Conservation (phyloP, 495 filamentous ascomycete species). For the Thozetella sp. region DNA sequence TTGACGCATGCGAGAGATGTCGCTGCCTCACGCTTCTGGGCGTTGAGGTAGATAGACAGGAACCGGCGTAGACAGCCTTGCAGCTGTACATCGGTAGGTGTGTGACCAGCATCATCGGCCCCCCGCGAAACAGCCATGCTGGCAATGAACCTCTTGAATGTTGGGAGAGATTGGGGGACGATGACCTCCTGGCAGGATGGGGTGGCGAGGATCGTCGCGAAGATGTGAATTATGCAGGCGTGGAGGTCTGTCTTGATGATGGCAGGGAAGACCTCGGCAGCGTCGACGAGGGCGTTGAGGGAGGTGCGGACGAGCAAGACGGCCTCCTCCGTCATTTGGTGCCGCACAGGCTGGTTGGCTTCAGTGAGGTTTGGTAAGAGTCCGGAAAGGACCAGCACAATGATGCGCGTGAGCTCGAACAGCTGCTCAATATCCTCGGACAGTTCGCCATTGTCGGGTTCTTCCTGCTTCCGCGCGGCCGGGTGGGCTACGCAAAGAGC, state of each 20-base stretch:
- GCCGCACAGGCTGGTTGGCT: slow-evolving; percentile 67
- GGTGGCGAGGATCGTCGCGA: slow-evolving; percentile 88
- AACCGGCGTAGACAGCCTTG: slow-evolving; percentile 79
- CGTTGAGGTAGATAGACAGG: slow-evolving; percentile 76
- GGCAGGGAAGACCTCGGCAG: slow-evolving; percentile 90
- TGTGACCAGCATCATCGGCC: slow-evolving; percentile 25
- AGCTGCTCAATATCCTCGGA: slow-evolving; percentile 98
- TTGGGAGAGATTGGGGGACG: slow-evolving; percentile 87
- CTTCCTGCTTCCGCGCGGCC: slow-evolving; percentile 72
- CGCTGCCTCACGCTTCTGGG: slow-evolving; percentile 82
- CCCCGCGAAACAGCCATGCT: slow-evolving; percentile 58
- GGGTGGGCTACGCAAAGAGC: slow-evolving; percentile 90
- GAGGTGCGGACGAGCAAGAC: slow-evolving; percentile 76
- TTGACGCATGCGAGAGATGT: slow-evolving; percentile 85
- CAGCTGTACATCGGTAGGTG: slow-evolving; percentile 49
- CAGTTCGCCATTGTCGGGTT: slow-evolving; percentile 69
- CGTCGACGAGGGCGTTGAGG: slow-evolving; percentile 87
- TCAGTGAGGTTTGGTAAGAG: slow-evolving; percentile 86
- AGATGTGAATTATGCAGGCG: slow-evolving; percentile 95
- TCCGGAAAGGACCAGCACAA: slow-evolving; percentile 87
- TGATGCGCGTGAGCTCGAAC: slow-evolving; percentile 93
- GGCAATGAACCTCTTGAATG: slow-evolving; percentile 86
- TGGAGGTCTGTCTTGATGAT: slow-evolving; percentile 97
- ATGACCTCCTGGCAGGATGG: slow-evolving; percentile 83
- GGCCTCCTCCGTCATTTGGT: slow-evolving; percentile 79